Percentiles rank a stretch among this genome's conserved stretches.
Evolutionary conservation across 1,284 basidiomycete species (phyloP).

Genomic region (Hypsizygus ulmarius): DNA sequence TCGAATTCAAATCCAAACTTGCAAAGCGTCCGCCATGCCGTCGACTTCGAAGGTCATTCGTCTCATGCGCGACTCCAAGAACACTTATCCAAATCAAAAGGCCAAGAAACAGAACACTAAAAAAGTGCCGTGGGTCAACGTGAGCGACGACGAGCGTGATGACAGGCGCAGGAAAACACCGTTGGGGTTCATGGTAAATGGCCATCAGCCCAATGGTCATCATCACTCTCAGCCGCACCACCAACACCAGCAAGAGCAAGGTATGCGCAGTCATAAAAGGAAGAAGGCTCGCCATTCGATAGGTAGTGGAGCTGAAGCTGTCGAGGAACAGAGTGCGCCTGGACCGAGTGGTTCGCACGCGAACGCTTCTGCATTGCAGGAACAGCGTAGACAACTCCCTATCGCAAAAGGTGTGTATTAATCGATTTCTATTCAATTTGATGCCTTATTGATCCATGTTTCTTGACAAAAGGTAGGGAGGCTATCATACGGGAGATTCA

Average conservation of each 20-base stretch:
- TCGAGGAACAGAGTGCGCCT: constrained; percentile 2
- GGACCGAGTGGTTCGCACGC: constrained; percentile 18
- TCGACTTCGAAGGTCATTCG: constrained; percentile 8
- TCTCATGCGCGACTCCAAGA: constrained; percentile 9
- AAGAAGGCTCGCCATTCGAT: constrained; percentile 15
- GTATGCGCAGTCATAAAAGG: constrained; percentile 6
- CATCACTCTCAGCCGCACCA: constrained; percentile 2
- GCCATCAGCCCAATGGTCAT: constrained; percentile 17
- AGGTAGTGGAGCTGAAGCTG: not conserved
- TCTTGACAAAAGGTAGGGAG: constrained; percentile 56
- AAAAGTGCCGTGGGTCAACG: constrained; percentile 30
- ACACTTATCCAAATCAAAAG: constrained; percentile 5
- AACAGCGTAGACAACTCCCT: constrained; percentile 69
- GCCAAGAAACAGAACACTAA: constrained; percentile 7
- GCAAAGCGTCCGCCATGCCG: constrained; percentile 1
- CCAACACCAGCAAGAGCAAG: constrained; percentile 5
- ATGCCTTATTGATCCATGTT: constrained; percentile 7
- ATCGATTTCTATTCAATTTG: not conserved
- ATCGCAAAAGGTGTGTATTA: constrained; percentile 68
- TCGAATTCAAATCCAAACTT: not conserved
- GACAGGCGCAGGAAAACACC: constrained; percentile 23
- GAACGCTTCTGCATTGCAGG: constrained; percentile 39
- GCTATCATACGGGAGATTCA: constrained; percentile 73
- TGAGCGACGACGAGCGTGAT: constrained; percentile 32
- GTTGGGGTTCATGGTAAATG: constrained; percentile 26